Percentiles rank a stretch among this genome's conserved stretches.
Conservation (phyloP, 139 green algal species). For the Astrephomene gubernaculifera region DNA sequence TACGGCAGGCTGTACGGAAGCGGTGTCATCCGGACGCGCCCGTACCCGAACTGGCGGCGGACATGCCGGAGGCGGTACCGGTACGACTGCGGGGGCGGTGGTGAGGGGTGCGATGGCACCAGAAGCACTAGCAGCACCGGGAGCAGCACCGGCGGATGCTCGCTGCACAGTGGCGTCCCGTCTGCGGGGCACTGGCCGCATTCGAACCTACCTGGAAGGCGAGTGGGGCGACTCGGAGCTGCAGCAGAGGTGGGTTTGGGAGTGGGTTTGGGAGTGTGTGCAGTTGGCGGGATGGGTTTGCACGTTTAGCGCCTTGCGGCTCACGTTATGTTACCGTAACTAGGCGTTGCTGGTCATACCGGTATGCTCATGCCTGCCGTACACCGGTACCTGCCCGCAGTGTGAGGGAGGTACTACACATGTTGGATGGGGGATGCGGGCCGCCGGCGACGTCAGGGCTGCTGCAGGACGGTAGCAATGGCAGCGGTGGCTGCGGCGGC, state of each 20-base stretch:
- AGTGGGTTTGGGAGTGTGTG: background rate
- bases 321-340: too few relatives aligned
- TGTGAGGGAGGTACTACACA: background rate
- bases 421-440: background rate
- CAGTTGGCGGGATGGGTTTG: too few relatives aligned
- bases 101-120: background rate
- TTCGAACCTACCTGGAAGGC: background rate
- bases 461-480: background rate
- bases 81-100: background rate
- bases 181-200: background rate
- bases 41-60: background rate
- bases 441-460: background rate
- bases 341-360: too few relatives aligned
- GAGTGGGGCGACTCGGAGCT: constrained; percentile 27
- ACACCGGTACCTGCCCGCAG: too few relatives aligned
- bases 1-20: too few relatives aligned
- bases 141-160: too few relatives aligned
- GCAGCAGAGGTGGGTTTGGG: background rate
- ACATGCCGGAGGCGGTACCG: background rate
- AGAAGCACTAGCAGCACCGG: too few relatives aligned
- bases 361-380: too few relatives aligned
- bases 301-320: too few relatives aligned
- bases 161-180: constrained; percentile 1
- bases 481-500: background rate
- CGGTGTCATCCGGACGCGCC: too few relatives aligned